Base-by-base conservation (phyloP, 768 basidiomycete species). In the Butyriboletus loyo region DNA sequence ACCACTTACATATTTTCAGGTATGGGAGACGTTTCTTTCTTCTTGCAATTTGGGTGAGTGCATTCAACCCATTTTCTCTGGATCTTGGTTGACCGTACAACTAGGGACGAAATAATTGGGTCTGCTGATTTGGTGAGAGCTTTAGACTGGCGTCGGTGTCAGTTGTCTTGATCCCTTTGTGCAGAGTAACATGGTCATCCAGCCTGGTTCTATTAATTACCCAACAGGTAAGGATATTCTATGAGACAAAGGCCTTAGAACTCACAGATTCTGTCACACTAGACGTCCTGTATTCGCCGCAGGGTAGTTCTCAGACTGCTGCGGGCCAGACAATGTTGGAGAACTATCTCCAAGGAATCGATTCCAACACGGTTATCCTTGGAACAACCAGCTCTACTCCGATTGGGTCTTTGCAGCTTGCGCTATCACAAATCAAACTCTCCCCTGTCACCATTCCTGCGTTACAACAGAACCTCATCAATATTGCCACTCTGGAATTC, bases 301-400 rank as follows among this genome's bases (percentile, higher is more conserved):
- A 82, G 55, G 82, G 81, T 7, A 69, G 62, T 21, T 79, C 82
- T 7, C 42, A 66, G 46, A 66, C 72, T n/a, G 60, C 74, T 1
- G 79, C 84, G 2, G 86, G 87, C 21, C 75, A 73, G 48, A 60
- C 62, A 9, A 62, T 89, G 54, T 74, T 89, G 42, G 78, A 86
- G 66, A 84, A 85, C 63, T 89, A 81, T 61, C 66, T 89, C n/a
- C 81, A 86, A 68, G 87, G 85, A 17, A 57, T 82, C 28, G 70
- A 80, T 53, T 78, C 79, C 7, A 70, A 73, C 40, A 83, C 82
- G 2, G 72, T 73, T 5, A 87, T 89, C 47, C 59, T 70, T 7
- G 87, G 87, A 5, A 74, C 77, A 13, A 74, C 72, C 1, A 72
- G 59, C 35, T 82, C 86, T 4, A 89, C 86, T 1, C 69, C 74